Conservation (phyloP, 1,139 yeast genomes). For the Hyphopichia buzzinii region DNA sequence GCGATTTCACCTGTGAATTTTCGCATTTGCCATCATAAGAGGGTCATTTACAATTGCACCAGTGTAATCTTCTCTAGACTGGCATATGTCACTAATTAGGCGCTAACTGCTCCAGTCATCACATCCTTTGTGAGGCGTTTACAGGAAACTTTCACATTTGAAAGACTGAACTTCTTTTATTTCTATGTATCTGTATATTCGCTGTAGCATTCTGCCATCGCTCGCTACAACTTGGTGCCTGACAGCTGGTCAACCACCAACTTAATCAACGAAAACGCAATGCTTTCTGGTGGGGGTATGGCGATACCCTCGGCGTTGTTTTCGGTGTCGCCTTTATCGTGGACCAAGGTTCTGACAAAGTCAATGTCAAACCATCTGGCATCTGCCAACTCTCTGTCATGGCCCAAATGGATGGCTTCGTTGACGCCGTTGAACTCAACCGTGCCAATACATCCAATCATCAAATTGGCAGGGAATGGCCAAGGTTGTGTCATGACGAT, state of each 20-base stretch:
- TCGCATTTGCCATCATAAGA: no score
- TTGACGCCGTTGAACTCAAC: conserved; percentile 62
- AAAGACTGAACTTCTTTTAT: no score
- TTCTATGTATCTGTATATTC: no score
- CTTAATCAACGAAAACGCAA: conserved; percentile 43
- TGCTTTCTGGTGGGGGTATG: conserved; percentile 42
- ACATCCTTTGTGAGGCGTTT: no score
- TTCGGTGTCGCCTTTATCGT: conserved; percentile 24
- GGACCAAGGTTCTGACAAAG: conserved; percentile 48
- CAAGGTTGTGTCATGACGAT: conserved; percentile 83
- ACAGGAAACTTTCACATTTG: no score
- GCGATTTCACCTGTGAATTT: no score
- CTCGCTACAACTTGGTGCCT: no score
- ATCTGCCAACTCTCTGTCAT: conserved; percentile 81
- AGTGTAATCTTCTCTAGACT: no score
- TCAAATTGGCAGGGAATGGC: conserved; percentile 93
- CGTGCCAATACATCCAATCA: conserved; percentile 87
- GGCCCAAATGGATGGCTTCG: conserved; percentile 66
- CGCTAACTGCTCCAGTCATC: no score
- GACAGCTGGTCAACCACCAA: conserved; percentile 42
- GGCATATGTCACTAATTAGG: no score
- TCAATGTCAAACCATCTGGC: conserved; percentile 77
- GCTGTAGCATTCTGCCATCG: no score
- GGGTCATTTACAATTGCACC: no score
- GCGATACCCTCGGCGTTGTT: conserved; percentile 40